Evolutionary conservation across 495 filamentous ascomycete genomes (phyloP).

Genomic region (Aspergillus ellipticus): DNA sequence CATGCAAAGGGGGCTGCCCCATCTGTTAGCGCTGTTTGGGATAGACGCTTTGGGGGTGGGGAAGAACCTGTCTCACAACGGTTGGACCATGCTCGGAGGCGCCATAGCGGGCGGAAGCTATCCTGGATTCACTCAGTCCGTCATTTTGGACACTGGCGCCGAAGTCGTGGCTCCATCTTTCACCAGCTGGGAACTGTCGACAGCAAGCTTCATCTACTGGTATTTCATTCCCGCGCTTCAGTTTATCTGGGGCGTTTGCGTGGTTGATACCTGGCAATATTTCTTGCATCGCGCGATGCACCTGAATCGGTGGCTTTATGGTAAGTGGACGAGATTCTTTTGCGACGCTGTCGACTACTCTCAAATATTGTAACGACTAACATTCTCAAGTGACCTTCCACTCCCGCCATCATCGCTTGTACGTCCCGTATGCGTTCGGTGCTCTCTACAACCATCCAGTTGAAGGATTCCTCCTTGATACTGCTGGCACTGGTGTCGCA

Average conservation of each 20-base stretch:
- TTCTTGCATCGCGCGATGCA: constrained; percentile 95
- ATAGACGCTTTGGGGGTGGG: constrained; percentile 38
- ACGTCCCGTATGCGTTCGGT: constrained; percentile 95
- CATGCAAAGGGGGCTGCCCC: constrained; percentile 64
- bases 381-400: constrained; percentile 69
- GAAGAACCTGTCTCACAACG: constrained; percentile 32
- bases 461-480: constrained; percentile 92
- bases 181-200: constrained; percentile 65
- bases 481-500: constrained; percentile 73
- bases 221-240: constrained; percentile 70
- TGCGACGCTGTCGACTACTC: background rate
- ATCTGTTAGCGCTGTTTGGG: constrained; percentile 44
- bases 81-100: constrained; percentile 63
- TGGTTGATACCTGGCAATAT: constrained; percentile 96
- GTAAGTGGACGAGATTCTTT: constrained; percentile 44
- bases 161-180: constrained; percentile 37
- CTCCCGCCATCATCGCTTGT: constrained; percentile 90
- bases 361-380: constrained; percentile 4
- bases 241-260: constrained; percentile 63
- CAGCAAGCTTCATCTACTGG: constrained; percentile 76
- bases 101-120: constrained; percentile 71
- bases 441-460: constrained; percentile 91
- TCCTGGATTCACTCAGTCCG: constrained; percentile 41
- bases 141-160: constrained; percentile 30
- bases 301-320: constrained; percentile 92